Base-by-base conservation (phyloP, 306 rosid species). In the Rosa persica region DNA sequence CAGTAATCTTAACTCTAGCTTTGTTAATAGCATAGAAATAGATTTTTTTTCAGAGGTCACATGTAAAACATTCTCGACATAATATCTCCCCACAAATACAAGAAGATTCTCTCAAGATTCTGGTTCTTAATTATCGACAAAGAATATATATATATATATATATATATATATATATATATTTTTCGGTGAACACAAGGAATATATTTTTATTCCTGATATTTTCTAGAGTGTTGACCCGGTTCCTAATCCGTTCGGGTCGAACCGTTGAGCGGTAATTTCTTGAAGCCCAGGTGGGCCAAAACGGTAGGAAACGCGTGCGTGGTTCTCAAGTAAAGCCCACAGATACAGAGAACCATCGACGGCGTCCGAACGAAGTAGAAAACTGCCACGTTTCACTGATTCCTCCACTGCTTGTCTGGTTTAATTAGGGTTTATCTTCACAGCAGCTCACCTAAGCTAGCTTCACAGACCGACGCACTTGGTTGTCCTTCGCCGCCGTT, bases 211-310 rank as follows among this genome's bases (percentile, higher is more conserved):
- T 30, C 34, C 34, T 30, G 19, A 48, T 48, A 15, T 48, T 48
- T 48, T 48, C 54, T 48, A 30, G 34, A 30, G 34, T 30, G 34
- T 30, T 30, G 34, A 30, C 34, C 34, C 3, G 34, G 34, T 15
- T 15, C 47, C 47, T 3, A 51, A 49, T 30, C 34, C 34, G 34
- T 1, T 30, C 34, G 34, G 34, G 34, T 30, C 34, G 3, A 30
- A 30, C 34, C 34, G 34, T 30, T 30, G 34, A 30, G 2, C 34
- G 5, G 11, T 4, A 39, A 36, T 27, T 71, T 38, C 61, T 30
- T 10, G 76, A 20, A 34, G 76, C 65, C 76, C 76, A 72, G 9
- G 42, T 48, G 75, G 62, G 44, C 49, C 4, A 30, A 49, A 71
- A 16, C 15, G 38, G 2, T 20, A 5, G 9, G 4, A 5, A 60